phyloP scores from a whole-genome alignment of 768 basidiomycete species.

The Naganishia onofrii region DNA sequence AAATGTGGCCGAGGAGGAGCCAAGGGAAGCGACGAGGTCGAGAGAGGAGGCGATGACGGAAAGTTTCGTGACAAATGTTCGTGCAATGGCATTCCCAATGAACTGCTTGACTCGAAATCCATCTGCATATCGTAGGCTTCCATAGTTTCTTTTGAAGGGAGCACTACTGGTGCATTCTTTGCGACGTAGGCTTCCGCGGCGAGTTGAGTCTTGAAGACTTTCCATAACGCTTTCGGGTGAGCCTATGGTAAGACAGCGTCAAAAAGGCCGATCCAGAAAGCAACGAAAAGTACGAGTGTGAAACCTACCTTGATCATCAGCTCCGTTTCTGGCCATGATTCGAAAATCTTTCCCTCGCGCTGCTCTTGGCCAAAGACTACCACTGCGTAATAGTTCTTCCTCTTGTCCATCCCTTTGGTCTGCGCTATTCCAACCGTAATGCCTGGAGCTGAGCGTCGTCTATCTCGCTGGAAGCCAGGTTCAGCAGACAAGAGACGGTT shows the following conservation, averaged over 20 bases:
- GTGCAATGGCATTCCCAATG: conserved; percentile 39
- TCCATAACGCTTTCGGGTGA: conserved; percentile 39
- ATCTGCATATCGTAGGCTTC: conserved; percentile 29
- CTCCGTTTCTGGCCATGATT: conserved; percentile 42
- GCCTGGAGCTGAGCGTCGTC: background rate
- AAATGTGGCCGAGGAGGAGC: conserved; percentile 34
- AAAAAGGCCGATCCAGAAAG: background rate
- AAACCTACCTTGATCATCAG: conserved; percentile 42
- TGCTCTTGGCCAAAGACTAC: conserved; percentile 33
- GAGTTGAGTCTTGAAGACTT: conserved; percentile 46
- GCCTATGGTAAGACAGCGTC: conserved; percentile 29
- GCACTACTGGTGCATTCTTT: background rate
- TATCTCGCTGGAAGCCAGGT: background rate
- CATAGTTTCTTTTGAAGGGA: conserved; percentile 11
- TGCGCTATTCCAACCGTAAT: background rate
- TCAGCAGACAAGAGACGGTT: background rate
- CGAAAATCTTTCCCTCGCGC: conserved; percentile 40
- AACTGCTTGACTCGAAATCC: conserved; percentile 27
- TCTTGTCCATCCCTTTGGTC: conserved; percentile 24
- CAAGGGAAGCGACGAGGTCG: conserved; percentile 33
- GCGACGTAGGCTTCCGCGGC: conserved; percentile 45
- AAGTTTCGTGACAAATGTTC: conserved; percentile 49
- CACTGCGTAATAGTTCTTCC: conserved; percentile 43
- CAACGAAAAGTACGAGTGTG: background rate
- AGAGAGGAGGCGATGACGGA: conserved; percentile 39